A percentile compares a stretch with the other conserved stretches of the same genome.
These are phyloP conservation scores for Sporothrix dimorphospora DNA, from an alignment of 2,329 filamentous ascomycete species.

Conservation along the genomic window DNA sequence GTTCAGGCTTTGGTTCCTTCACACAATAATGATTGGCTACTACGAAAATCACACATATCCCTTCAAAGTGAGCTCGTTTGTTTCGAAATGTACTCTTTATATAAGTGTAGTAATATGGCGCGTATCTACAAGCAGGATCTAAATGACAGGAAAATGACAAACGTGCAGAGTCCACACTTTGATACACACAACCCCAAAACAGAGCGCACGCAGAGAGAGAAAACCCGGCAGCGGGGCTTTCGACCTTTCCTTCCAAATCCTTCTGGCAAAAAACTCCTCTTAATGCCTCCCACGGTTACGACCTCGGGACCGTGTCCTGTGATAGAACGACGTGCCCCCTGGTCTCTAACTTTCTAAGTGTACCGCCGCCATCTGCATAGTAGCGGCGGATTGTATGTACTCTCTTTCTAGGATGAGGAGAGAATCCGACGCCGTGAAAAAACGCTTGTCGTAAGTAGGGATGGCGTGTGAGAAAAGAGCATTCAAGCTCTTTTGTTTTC, in stretches of 20 bases:
- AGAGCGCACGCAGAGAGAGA: neutral
- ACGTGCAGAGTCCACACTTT: neutral
- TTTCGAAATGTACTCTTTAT: conserved; percentile 1
- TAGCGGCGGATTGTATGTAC: neutral
- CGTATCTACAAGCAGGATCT: conserved; percentile 19
- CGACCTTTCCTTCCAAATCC: neutral
- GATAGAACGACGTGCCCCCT: neutral
- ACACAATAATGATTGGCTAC: neutral
- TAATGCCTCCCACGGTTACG: neutral
- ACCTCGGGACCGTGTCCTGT: neutral
- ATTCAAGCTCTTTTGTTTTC: neutral
- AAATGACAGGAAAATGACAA: neutral
- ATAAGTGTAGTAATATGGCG: conserved; percentile 1
- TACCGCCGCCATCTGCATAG: neutral
- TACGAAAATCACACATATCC: neutral
- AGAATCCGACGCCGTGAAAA: neutral
- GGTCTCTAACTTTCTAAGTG: neutral
- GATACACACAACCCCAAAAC: neutral
- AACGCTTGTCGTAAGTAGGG: neutral
- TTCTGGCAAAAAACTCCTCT: neutral
- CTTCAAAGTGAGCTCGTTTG: neutral
- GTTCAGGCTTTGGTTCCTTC: neutral
- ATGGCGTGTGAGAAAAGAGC: neutral
- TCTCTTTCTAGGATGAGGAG: neutral
- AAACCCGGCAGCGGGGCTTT: neutral